These are phyloP conservation scores for Sporisorium sorghi DNA, from an alignment of 1,284 basidiomycete species.

Conservation along the genomic window DNA sequence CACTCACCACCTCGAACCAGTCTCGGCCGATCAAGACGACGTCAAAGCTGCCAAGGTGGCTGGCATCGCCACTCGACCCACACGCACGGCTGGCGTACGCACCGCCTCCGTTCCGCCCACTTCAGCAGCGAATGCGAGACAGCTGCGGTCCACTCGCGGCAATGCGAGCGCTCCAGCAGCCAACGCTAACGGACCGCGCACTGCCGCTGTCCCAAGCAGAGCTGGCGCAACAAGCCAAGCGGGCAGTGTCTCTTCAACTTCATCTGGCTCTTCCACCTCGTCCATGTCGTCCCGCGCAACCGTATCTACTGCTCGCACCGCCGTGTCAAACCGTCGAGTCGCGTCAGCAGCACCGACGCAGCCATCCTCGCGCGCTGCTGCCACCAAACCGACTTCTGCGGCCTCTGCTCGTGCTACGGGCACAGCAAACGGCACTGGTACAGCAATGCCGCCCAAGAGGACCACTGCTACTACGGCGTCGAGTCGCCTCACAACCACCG, in stretches of 20 bases:
- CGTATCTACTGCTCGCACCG: constrained; percentile 39
- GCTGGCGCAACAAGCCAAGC: constrained; percentile 41
- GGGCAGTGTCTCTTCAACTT: constrained; percentile 45
- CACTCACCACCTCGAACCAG: constrained; percentile 26
- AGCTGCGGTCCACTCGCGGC: constrained; percentile 30
- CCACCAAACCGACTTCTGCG: constrained; percentile 14
- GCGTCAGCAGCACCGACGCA: constrained; percentile 24
- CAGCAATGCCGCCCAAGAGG: constrained; percentile 8
- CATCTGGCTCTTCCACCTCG: constrained; percentile 29
- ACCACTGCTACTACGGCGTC: background rate
- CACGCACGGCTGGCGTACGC: constrained; percentile 28
- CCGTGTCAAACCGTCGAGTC: constrained; percentile 30
- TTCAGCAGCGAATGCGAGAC: constrained; percentile 17
- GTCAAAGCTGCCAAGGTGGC: constrained; percentile 33
- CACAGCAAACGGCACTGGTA: constrained; percentile 14
- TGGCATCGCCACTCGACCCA: constrained; percentile 7
- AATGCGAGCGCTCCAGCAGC: constrained; percentile 4
- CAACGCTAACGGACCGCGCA: constrained; percentile 1
- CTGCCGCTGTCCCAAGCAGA: constrained; percentile 21
- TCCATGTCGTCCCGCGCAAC: constrained; percentile 37
- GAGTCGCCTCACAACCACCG: constrained; percentile 8
- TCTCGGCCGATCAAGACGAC: constrained; percentile 23
- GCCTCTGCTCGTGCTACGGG: constrained; percentile 6
- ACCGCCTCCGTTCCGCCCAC: constrained; percentile 24
- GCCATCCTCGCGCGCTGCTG: constrained; percentile 7